Evolutionary conservation across 2,329 filamentous ascomycete species (phyloP), one percentile per base, ranked within the genome.

Genomic region (Nothophoma quercina): DNA sequence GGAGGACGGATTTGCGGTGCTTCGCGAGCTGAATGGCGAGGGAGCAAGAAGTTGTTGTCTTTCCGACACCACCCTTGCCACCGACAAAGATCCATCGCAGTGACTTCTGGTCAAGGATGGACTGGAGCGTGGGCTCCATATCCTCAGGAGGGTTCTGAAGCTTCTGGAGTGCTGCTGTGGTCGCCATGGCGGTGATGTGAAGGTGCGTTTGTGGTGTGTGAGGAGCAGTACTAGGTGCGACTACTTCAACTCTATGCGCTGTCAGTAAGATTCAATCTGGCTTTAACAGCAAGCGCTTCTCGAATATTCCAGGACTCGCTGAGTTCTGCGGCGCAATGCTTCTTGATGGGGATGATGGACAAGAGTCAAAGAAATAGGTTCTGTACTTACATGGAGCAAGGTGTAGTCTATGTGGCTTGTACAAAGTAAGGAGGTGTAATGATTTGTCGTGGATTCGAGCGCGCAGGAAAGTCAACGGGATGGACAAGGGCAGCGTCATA

Each of bases 31-130:
- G 95, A 74, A 99, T 98, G 60, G 95, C 95, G 61, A 99, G 89
- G 8, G 93, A 97, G 79, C 95, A 99, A 7, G 93, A 98, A 13
- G 95, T 99, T n/a, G 95, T 99, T 22, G 95, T 99, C 83, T 99
- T 99, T 75, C 95, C 95, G 36, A 99, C 95, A 74, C 95, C 95
- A 70, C 95, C 95, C 79, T 99, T 99, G 63, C 95, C 95, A 69
- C 95, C 95, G 55, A 99, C 95, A 70, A 99, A 99, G 78, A 99
- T 96, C 95, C 95, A 99, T 74, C 95, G 91, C 49, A 99, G 87
- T 26, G 90, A 88, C 77, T 92, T 91, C 78, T 99, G 95, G 81
- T 96, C 91, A 69, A 99, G 86, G 72, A 99, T 92, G 60, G 90
- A 90, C 80, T 97, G 90, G 70, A 99, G 90, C 44, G 90, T 91